phyloP scores from a whole-genome alignment of 768 basidiomycete genomes.

The Pholiota molesta region DNA sequence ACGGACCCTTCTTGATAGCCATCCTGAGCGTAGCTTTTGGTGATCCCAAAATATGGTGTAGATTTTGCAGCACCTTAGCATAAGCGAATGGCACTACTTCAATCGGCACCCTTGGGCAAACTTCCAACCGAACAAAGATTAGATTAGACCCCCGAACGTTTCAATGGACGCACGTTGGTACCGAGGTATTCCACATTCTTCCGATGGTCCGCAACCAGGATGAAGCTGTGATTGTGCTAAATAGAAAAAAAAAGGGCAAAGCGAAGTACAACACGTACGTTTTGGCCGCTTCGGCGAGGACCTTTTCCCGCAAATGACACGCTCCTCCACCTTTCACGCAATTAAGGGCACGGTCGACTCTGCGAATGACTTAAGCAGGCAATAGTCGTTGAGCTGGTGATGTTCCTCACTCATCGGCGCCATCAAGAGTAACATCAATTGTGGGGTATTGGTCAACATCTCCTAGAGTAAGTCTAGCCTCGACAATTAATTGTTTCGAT shows the following conservation, averaged over 20 bases:
- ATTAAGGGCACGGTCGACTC: constrained; percentile 85
- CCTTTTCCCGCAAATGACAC: constrained; percentile 96
- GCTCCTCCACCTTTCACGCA: constrained; percentile 98
- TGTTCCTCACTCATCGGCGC: constrained; percentile 85
- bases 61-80: constrained; percentile 77
- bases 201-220: constrained; percentile 93
- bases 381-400: neutral
- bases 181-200: constrained; percentile 88
- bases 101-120: constrained; percentile 90
- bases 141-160: neutral
- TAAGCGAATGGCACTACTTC: constrained; percentile 98
- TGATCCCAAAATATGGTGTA: constrained; percentile 62
- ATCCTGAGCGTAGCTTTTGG: constrained; percentile 83
- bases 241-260: constrained; percentile 3
- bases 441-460: constrained; percentile 88
- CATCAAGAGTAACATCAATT: constrained; percentile 97
- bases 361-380: constrained; percentile 30
- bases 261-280: constrained; percentile 51
- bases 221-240: constrained; percentile 53
- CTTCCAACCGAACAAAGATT: constrained; percentile 37
- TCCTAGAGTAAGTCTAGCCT: constrained; percentile 74
- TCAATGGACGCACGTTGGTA: constrained; percentile 63
- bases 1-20: constrained; percentile 77
- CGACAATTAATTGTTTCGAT: constrained; percentile 92
- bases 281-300: constrained; percentile 93